phyloP scores from a whole-genome alignment of 1,284 basidiomycete species.

The Tilletia caries region DNA sequence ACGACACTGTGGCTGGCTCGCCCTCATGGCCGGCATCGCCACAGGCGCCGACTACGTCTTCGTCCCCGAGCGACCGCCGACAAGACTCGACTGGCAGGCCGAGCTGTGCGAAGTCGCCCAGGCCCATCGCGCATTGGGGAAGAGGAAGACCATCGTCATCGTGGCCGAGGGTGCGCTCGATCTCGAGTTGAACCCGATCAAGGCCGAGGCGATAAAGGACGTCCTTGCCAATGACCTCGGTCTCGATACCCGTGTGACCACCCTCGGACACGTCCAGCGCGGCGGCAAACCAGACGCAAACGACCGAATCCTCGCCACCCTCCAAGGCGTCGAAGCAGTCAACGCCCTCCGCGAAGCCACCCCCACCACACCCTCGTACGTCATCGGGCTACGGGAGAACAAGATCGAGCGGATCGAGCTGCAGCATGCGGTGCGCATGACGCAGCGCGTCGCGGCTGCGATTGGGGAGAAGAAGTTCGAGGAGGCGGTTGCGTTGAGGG shows the following conservation, averaged over 20 bases:
- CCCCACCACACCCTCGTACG: slow-evolving; percentile 87
- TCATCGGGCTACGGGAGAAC: slow-evolving; percentile 94
- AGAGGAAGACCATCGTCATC: slow-evolving; percentile 97
- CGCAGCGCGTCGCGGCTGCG: slow-evolving; percentile 76
- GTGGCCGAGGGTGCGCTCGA: slow-evolving; percentile 95
- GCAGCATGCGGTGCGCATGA: slow-evolving; percentile 83
- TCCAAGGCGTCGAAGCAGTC: slow-evolving; percentile 92
- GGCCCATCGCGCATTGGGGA: slow-evolving; percentile 84
- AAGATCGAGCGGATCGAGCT: slow-evolving; percentile 88
- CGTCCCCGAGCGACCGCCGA: slow-evolving; percentile 87
- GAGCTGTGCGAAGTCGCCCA: slow-evolving; percentile 86
- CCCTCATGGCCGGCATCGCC: slow-evolving; percentile 86
- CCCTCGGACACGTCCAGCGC: slow-evolving; percentile 92
- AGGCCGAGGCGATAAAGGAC: slow-evolving; percentile 81
- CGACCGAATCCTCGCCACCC: slow-evolving; percentile 87
- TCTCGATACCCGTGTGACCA: slow-evolving; percentile 95
- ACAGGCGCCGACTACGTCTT: slow-evolving; percentile 96
- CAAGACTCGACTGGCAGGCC: slow-evolving; percentile 71
- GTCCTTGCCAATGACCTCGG: slow-evolving; percentile 80
- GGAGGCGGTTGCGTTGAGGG: slow-evolving; percentile 80
- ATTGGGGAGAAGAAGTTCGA: slow-evolving; percentile 81
- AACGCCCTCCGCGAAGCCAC: slow-evolving; percentile 82
- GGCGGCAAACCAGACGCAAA: slow-evolving; percentile 88
- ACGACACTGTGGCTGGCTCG: slow-evolving; percentile 94
- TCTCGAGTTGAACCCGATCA: slow-evolving; percentile 80